Evolutionary conservation across 2,329 filamentous ascomycete species (phyloP), one percentile per base, ranked within the genome.

Genomic region (Ceratocystis papillata): DNA sequence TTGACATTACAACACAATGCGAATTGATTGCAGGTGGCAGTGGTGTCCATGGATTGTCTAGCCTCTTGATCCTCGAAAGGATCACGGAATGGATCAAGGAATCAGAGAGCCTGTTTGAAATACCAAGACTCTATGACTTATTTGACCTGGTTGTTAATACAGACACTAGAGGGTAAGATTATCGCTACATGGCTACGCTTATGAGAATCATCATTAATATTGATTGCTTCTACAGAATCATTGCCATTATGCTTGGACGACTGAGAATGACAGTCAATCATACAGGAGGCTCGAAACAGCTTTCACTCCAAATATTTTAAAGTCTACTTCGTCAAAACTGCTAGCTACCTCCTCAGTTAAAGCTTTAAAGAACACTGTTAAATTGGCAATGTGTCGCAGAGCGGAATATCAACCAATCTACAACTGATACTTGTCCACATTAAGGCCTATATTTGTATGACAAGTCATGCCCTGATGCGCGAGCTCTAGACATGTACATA

Each of bases 81-180:
- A 68, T 73, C 17, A 72, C 73, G 71, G 63, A 69, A 33, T 65
- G 68, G 12, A 61, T 73, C 1, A 57, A 67, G 37, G 37, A 68
- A 1, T 48, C 53, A 25, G 63, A 66, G 10, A 65, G 68, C 17
- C 68, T 70, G 4, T 33, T 63, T n/a, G 41, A 70, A 30, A 33
- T 69, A 4, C 72, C 71, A 3, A 68, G 50, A 41, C 72, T 71
- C 28, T 71, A 70, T 61, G 71, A 73, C 28, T 65, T 69, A 41
- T 73, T 72, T 65, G 70, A 73, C 25, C 65, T 73, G 10, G 71
- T 73, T 48, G 72, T 71, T 55, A 71, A 71, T 20, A 73, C 72
- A 33, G 72, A 71, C 64, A 73, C 72, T 1, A 71, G 72, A 55
- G 71, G 71, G 70, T 72, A 64, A 22, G 63, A 44, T n/a, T 15